Percentiles rank a stretch among this genome's conserved stretches.
Evolutionary conservation across 768 basidiomycete species (phyloP).

Genomic region (Leccinum variicolor): DNA sequence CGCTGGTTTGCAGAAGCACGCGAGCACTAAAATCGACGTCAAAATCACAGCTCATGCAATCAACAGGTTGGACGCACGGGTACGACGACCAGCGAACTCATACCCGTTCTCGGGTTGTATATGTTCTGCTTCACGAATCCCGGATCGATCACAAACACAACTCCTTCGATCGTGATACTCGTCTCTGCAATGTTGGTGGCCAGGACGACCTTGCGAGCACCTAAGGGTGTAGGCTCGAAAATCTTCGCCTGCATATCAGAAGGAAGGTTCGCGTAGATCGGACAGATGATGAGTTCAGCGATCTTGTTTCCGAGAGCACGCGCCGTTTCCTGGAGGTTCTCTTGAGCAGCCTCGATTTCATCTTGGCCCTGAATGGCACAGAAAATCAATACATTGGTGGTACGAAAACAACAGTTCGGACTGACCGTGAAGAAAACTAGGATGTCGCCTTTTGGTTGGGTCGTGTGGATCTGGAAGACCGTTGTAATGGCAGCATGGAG

Average conservation of each 20-base stretch:
- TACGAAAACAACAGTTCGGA: conserved; percentile 2
- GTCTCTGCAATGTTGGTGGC: conserved; percentile 99
- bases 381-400: background rate
- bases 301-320: conserved; percentile 95
- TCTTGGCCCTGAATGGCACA: conserved; percentile 73
- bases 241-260: conserved; percentile 99
- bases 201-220: conserved; percentile 94
- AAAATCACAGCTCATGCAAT: background rate
- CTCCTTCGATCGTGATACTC: conserved; percentile 98
- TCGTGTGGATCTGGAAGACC: conserved; percentile 98
- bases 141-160: conserved; percentile 98
- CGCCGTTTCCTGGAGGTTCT: conserved; percentile 93
- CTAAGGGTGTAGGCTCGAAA: conserved; percentile 97
- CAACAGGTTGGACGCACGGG: conserved; percentile 56
- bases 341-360: conserved; percentile 96
- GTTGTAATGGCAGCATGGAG: conserved; percentile 98
- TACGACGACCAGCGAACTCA: conserved; percentile 95
- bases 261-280: conserved; percentile 98
- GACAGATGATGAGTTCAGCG: conserved; percentile 89
- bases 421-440: conserved; percentile 93
- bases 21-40: conserved; percentile 62
- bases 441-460: conserved; percentile 96
- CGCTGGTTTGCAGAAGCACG: conserved; percentile 96
- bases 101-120: conserved; percentile 97
- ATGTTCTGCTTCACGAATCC: conserved; percentile 99